Evolutionary conservation across 2,329 filamentous ascomycete species (phyloP), one percentile per base, ranked within the genome.

Genomic region (Lachnellula suecica): DNA sequence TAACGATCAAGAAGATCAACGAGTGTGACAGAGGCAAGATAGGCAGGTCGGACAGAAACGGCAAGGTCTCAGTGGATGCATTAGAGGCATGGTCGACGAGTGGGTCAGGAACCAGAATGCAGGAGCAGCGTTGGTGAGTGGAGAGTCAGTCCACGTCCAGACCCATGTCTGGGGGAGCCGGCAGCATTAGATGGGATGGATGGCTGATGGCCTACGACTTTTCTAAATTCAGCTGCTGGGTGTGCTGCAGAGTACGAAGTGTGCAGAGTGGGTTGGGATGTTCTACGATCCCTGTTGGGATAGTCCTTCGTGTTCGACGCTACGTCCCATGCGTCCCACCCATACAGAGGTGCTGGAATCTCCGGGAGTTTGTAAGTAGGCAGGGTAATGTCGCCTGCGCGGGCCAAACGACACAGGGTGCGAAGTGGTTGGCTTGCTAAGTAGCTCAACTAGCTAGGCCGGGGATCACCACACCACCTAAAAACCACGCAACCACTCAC

Each of bases 11-110:
- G 40, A 51, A 58, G 60, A 64, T 63, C 60, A 57, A 63, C 59
- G 59, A 61, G 51, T 45, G 57, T 60, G 63, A 65, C 63, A 65
- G 57, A 52, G 54, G 54, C 53, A 53, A 63, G 63, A 67, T 64
- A 66, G 64, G 60, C 63, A 62, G 57, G 51, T 41, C 45, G 49
- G 51, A 54, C 58, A 45, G 45, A 57, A 59, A 52, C 19, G 58
- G 62, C 47, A 58, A 62, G 60, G 62, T 58, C 58, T 61, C 55
- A 59, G 47, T 34, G 38, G n/a, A 42, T 19, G 37, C 37, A 40
- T 19, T 40, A 17, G 37, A 40, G 45, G 47, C 24, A 42, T 51
- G 38, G 49, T 23, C 44, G 22, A 53, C 50, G 51, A 53, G 53
- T 58, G 56, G 60, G 59, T 51, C 59, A 64, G 61, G 61, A 65